These are phyloP conservation scores for Populus euphratica DNA, from an alignment of 345 rosid genomes.

Conservation along the genomic window DNA sequence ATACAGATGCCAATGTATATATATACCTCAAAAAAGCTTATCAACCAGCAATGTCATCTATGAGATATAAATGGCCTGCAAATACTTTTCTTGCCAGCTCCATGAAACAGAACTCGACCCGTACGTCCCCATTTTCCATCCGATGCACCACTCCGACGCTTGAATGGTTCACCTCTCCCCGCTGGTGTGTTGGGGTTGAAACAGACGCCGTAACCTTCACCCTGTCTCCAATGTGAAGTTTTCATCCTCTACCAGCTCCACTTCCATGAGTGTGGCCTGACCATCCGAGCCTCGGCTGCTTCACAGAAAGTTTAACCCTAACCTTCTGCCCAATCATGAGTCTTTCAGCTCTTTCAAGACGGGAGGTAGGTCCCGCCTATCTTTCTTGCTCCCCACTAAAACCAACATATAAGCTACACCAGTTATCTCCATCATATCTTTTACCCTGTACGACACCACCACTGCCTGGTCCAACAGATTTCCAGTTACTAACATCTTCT, in stretches of 20 bases:
- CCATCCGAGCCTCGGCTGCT: conserved; percentile 95
- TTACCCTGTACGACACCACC: conserved; percentile 86
- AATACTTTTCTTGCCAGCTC: conserved; percentile 25
- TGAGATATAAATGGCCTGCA: conserved; percentile 31
- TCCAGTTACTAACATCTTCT: conserved; percentile 63
- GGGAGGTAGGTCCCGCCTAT: conserved; percentile 75
- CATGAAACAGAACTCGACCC: conserved; percentile 83
- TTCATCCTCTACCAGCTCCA: conserved; percentile 74
- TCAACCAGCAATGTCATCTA: conserved; percentile 14
- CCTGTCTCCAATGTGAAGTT: conserved; percentile 83
- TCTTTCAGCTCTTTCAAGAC: conserved; percentile 63
- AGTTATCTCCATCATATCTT: conserved; percentile 72
- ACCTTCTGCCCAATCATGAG: conserved; percentile 70
- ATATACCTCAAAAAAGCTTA: conserved; percentile 36
- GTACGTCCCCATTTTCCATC: conserved; percentile 71
- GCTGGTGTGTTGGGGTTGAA: conserved; percentile 73
- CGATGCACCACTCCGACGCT: conserved; percentile 90
- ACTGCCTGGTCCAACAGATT: conserved; percentile 73
- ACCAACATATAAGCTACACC: conserved; percentile 72
- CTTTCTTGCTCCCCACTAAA: conserved; percentile 94
- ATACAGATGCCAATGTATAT: conserved; percentile 17
- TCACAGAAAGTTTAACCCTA: conserved; percentile 67
- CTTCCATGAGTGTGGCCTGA: conserved; percentile 83
- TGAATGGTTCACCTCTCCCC: conserved; percentile 93
- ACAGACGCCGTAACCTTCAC: conserved; percentile 64